These are phyloP conservation scores for Ophiocordyceps camponoti-saundersi DNA, from an alignment of 2,329 filamentous ascomycete species.

Conservation along the genomic window DNA sequence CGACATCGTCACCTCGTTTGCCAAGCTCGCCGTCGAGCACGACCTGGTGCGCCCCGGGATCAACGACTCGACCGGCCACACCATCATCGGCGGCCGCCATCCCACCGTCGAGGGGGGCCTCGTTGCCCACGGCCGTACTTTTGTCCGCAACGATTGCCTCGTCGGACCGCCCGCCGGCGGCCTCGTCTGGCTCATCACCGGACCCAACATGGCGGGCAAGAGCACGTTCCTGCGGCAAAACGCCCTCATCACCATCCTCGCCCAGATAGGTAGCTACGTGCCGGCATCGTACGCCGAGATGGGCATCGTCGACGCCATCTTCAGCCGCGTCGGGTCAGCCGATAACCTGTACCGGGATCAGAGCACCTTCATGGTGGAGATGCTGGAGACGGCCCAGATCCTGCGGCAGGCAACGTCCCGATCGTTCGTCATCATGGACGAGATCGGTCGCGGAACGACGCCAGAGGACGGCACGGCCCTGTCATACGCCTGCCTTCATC, in stretches of 20 bases:
- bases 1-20: conserved; percentile 78
- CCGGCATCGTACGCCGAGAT: conserved; percentile 75
- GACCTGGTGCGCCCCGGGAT: conserved; percentile 57
- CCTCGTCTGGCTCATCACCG: conserved; percentile 49
- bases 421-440: conserved; percentile 96
- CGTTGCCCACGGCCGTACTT: conserved; percentile 59
- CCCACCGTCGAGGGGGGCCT: conserved; percentile 82
- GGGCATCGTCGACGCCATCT: conserved; percentile 89
- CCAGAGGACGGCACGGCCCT: conserved; percentile 84
- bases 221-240: conserved; percentile 93
- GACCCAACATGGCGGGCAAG: conserved; percentile 98
- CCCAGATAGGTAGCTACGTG: conserved; percentile 84
- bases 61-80: conserved; percentile 46
- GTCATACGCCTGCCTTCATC: conserved; percentile 73
- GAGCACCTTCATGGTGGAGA: conserved; percentile 98
- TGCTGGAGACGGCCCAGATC: conserved; percentile 90
- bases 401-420: conserved; percentile 66
- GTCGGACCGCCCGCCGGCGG: conserved; percentile 52
- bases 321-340: conserved; percentile 81
- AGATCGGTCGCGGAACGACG: conserved; percentile 87
- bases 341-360: conserved; percentile 92
- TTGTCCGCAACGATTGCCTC: conserved; percentile 74
- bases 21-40: conserved; percentile 59
- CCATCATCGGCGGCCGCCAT: conserved; percentile 74
- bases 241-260: conserved; percentile 82